phyloP scores from a whole-genome alignment of 331 rosid genomes.

The Pyrus hybrid region DNA sequence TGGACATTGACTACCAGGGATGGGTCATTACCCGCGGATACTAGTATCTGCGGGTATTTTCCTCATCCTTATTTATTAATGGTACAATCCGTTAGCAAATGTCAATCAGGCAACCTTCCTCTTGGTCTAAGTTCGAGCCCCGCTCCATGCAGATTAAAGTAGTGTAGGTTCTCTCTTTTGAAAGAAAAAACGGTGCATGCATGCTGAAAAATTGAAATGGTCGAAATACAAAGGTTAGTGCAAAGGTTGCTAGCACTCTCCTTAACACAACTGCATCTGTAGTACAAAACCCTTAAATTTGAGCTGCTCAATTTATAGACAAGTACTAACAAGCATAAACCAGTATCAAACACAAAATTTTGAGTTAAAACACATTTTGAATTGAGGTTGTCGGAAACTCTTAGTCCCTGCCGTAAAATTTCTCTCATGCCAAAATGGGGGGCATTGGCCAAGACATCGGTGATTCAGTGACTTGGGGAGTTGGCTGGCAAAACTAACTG shows the following conservation, averaged over 20 bases:
- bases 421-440: conserved; percentile 18
- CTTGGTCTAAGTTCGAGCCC: too few species aligned
- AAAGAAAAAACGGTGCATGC: not conserved
- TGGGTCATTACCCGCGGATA: too few species aligned
- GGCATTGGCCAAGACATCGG: conserved; percentile 4
- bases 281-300: not conserved
- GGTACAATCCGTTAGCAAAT: too few species aligned
- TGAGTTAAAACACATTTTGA: not conserved
- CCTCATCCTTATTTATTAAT: not conserved
- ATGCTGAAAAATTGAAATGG: not conserved
- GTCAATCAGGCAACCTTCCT: too few species aligned
- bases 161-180: not conserved
- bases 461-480: not conserved
- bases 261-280: not conserved
- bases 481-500: not conserved
- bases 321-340: not conserved
- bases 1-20: too few species aligned
- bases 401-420: not conserved
- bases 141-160: not conserved
- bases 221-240: too few species aligned
- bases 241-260: too few species aligned
- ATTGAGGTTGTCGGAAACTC: not conserved
- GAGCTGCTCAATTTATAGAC: not conserved
- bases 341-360: not conserved
- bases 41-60: not conserved